Evolutionary conservation across 352 stramenopile species (phyloP).

Genomic region (Phytophthora capsici): DNA sequence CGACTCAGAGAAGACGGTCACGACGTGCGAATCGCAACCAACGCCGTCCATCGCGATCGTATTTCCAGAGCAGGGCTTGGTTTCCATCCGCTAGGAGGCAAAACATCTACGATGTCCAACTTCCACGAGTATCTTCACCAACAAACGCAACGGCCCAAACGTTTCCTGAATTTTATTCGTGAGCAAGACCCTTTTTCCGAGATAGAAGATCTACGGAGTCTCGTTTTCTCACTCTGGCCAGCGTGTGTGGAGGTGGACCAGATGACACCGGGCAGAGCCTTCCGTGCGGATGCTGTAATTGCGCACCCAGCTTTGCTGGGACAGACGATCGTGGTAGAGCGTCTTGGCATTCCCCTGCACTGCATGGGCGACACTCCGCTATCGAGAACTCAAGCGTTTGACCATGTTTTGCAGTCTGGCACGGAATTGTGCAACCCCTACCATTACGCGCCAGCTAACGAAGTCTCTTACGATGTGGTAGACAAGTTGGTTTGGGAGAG

Average conservation of each 20-base stretch:
- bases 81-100: slow-evolving; percentile 41
- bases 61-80: slow-evolving; percentile 48
- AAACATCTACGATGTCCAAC: slow-evolving; percentile 17
- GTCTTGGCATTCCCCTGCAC: slow-evolving; percentile 51
- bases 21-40: slow-evolving; percentile 75
- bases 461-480: background rate
- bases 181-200: background rate
- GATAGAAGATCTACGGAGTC: slow-evolving; percentile 12
- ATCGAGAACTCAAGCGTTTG: slow-evolving; percentile 42
- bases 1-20: slow-evolving; percentile 64
- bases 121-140: slow-evolving; percentile 15
- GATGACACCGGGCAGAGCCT: slow-evolving; percentile 26
- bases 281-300: slow-evolving; percentile 46
- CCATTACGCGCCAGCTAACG: background rate
- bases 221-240: slow-evolving; percentile 42
- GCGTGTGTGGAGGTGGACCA: slow-evolving; percentile 40
- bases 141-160: background rate
- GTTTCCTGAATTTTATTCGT: background rate
- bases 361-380: slow-evolving; percentile 39
- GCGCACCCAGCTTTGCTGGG: slow-evolving; percentile 44
- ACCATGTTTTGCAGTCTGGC: slow-evolving; percentile 32
- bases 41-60: slow-evolving; percentile 58
- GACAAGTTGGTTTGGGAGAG: slow-evolving; percentile 24
- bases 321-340: slow-evolving; percentile 44
- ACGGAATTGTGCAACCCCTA: background rate